phyloP scores from a whole-genome alignment of 208 protist genomes.

The Wallacemonas sp. region DNA sequence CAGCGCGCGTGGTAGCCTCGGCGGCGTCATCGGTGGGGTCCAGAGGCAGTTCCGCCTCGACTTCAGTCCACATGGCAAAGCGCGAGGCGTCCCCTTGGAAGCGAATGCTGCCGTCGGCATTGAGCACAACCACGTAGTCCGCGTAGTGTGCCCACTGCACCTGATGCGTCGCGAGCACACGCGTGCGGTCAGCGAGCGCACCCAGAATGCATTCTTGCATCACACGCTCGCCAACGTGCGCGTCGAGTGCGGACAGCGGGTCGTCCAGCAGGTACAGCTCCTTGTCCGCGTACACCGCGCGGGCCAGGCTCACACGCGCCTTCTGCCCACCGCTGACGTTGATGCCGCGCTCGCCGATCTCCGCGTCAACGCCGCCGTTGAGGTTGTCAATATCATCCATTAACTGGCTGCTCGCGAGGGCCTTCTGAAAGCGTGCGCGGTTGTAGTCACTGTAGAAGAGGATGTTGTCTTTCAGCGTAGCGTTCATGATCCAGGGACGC shows the following conservation, averaged over 20 bases:
- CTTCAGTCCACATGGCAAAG: slow-evolving; percentile 19
- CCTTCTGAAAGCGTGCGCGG: slow-evolving; percentile 33
- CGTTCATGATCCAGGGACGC: slow-evolving; percentile 90
- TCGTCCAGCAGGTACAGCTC: slow-evolving; percentile 87
- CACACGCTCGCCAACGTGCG: slow-evolving; percentile 55
- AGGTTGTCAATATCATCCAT: slow-evolving; percentile 63
- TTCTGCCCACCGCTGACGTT: slow-evolving; percentile 80
- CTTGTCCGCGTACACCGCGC: slow-evolving; percentile 62
- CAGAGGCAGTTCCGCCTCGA: not conserved
- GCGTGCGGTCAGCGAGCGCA: slow-evolving; percentile 45
- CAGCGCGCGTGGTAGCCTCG: no score
- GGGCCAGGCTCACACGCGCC: slow-evolving; percentile 60
- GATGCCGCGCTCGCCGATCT: slow-evolving; percentile 67
- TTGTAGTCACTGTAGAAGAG: slow-evolving; percentile 78
- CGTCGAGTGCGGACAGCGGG: slow-evolving; percentile 87
- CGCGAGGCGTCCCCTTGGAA: slow-evolving; percentile 32
- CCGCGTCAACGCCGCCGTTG: slow-evolving; percentile 70
- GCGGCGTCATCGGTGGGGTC: not conserved
- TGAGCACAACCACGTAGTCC: slow-evolving; percentile 87
- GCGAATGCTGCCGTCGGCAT: slow-evolving; percentile 36
- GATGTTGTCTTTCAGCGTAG: slow-evolving; percentile 91
- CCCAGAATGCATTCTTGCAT: slow-evolving; percentile 46
- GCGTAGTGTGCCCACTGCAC: slow-evolving; percentile 73
- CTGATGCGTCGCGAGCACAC: slow-evolving; percentile 89
- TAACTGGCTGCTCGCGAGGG: slow-evolving; percentile 72